Conservation (phyloP, 1,284 basidiomycete species). For the Xerocomus minutiporus region DNA sequence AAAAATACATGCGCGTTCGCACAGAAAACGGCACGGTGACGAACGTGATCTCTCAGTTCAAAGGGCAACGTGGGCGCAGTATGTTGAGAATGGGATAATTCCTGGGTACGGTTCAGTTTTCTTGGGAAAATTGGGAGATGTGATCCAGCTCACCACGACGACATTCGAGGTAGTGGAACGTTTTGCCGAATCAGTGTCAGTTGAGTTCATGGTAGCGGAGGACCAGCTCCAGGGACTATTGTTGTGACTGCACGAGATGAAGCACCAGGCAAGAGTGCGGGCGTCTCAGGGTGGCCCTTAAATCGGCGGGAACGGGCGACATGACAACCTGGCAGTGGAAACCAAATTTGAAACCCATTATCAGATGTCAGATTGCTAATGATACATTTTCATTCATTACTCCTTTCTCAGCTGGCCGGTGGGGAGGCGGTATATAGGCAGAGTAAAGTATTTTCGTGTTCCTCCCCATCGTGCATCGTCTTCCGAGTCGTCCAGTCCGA, state of each 20-base stretch:
- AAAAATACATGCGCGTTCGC: not conserved
- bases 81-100: slow-evolving; percentile 30
- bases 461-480: slow-evolving; percentile 59
- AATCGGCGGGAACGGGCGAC: not conserved
- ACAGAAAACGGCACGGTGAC: slow-evolving; percentile 13
- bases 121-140: not conserved
- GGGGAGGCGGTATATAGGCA: slow-evolving; percentile 64
- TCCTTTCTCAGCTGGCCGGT: slow-evolving; percentile 42
- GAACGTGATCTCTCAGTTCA: slow-evolving; percentile 31
- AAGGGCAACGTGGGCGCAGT: slow-evolving; percentile 32
- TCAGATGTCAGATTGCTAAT: not conserved
- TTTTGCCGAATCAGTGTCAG: slow-evolving; percentile 2
- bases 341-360: not conserved
- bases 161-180: slow-evolving; percentile 18
- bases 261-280: not conserved
- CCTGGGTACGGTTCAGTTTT: slow-evolving; percentile 20
- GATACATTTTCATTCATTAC: not conserved
- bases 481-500: slow-evolving; percentile 40
- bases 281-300: not conserved
- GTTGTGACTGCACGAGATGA: not conserved
- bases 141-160: slow-evolving; percentile 23
- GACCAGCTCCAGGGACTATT: slow-evolving; percentile 18
- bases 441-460: slow-evolving; percentile 67
- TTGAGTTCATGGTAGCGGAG: slow-evolving; percentile 16
- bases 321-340: not conserved